Conservation (phyloP, 2,329 filamentous ascomycete species). For the Cytospora paraplurivora region DNA sequence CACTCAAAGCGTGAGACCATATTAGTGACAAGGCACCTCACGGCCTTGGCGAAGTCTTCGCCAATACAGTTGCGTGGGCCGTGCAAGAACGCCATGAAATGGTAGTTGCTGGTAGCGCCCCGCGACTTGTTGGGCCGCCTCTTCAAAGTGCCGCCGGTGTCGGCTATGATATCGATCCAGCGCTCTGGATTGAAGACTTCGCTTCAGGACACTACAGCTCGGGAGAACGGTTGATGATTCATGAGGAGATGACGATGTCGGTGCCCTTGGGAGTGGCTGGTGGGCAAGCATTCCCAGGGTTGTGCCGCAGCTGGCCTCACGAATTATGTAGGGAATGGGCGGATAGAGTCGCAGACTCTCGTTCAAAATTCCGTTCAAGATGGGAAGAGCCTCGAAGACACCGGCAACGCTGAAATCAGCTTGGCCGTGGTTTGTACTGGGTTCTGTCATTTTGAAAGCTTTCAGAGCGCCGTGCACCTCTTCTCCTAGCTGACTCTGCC, state of each 20-base stretch:
- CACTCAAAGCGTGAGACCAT: slow-evolving; percentile 66
- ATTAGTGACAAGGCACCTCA: slow-evolving; percentile 70
- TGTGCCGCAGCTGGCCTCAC: slow-evolving; percentile 59
- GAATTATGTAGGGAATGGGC: slow-evolving; percentile 66
- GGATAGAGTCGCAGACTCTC: slow-evolving; percentile 70
- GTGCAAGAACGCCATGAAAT: slow-evolving; percentile 69
- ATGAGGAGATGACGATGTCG: slow-evolving; percentile 58
- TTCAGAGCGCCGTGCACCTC: slow-evolving; percentile 57
- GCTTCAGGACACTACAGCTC: slow-evolving; percentile 70
- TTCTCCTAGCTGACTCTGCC: slow-evolving; percentile 66
- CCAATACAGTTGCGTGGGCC: slow-evolving; percentile 73
- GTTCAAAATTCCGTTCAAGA: slow-evolving; percentile 68
- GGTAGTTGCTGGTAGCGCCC: slow-evolving; percentile 69
- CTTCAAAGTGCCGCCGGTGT: slow-evolving; percentile 28
- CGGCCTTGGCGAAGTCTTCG: slow-evolving; percentile 69
- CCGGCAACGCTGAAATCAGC: not conserved
- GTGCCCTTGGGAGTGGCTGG: slow-evolving; percentile 67
- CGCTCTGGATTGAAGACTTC: slow-evolving; percentile 69
- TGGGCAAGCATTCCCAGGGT: slow-evolving; percentile 57
- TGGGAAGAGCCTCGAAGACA: slow-evolving; percentile 64
- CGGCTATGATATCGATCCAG: slow-evolving; percentile 52
- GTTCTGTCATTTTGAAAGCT: too few relatives aligned
- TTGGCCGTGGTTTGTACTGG: not conserved
- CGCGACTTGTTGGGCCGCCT: slow-evolving; percentile 56
- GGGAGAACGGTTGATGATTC: slow-evolving; percentile 63